phyloP scores from a whole-genome alignment of 352 stramenopile species.

The Pythium brassicae region DNA sequence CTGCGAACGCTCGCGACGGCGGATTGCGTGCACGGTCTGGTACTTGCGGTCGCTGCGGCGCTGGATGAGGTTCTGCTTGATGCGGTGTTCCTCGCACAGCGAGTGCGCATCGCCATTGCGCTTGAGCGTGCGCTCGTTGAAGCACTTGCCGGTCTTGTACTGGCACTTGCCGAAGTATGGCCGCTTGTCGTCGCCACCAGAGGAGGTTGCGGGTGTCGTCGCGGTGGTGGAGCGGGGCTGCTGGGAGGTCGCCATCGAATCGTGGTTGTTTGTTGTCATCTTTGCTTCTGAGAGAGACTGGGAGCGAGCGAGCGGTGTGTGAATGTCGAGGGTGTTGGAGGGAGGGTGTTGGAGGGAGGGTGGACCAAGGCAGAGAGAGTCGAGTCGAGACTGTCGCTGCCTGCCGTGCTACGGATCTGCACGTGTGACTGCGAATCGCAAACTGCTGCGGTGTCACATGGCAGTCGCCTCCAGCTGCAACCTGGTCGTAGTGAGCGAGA shows the following conservation, averaged over 20 bases:
- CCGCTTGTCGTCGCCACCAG: conserved; percentile 10
- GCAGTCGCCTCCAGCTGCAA: conserved; percentile 21
- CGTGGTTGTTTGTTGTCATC: conserved; percentile 28
- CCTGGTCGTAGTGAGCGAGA: neutral
- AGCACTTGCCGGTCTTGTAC: conserved; percentile 88
- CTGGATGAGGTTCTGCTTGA: conserved; percentile 85
- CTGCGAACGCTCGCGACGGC: conserved; percentile 73
- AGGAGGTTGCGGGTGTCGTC: no score
- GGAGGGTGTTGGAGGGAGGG: conserved; percentile 1
- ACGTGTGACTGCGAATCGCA: conserved; percentile 35
- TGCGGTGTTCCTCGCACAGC: conserved; percentile 79
- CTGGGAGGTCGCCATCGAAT: neutral
- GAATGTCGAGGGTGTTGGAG: neutral
- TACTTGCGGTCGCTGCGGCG: conserved; percentile 83
- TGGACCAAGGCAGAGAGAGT: conserved; percentile 1
- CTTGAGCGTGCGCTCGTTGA: conserved; percentile 84
- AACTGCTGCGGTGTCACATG: conserved; percentile 42
- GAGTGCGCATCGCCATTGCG: conserved; percentile 78
- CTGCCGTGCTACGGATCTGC: conserved; percentile 10
- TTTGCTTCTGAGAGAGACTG: conserved; percentile 21
- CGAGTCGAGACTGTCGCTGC: conserved; percentile 5
- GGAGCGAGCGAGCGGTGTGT: conserved; percentile 8
- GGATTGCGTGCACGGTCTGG: conserved; percentile 78
- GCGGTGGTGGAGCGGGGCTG: no score
- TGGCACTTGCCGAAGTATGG: conserved; percentile 77